Percentiles rank a stretch among this genome's conserved stretches.
These are phyloP conservation scores for Hygrophorus pudorinus DNA, from an alignment of 768 basidiomycete genomes.

Conservation along the genomic window DNA sequence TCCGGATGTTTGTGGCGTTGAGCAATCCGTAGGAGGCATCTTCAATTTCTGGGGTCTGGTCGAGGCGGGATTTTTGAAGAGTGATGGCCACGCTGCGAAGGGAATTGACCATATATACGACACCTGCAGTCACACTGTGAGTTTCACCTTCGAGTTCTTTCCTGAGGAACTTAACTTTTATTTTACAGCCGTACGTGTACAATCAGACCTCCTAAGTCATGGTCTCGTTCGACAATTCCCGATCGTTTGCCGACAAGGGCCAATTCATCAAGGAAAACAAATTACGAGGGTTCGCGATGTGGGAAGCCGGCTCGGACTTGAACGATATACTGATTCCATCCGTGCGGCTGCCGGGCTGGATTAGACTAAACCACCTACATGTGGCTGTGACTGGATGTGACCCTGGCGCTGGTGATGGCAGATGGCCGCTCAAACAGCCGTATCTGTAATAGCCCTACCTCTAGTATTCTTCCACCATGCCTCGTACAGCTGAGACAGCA, in stretches of 20 bases:
- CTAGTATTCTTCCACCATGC: conserved; percentile 39
- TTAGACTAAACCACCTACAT: no score
- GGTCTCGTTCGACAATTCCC: conserved; percentile 57
- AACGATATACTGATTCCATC: conserved; percentile 56
- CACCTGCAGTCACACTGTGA: conserved; percentile 64
- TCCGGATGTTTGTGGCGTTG: conserved; percentile 50
- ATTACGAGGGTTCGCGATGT: conserved; percentile 60
- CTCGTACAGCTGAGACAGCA: conserved; percentile 53
- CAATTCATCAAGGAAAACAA: conserved; percentile 40
- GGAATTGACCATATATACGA: conserved; percentile 49
- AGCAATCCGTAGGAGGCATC: conserved; percentile 40
- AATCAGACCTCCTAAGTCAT: conserved; percentile 40
- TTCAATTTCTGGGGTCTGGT: conserved; percentile 60
- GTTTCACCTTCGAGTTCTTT: conserved; percentile 13
- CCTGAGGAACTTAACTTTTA: conserved; percentile 3
- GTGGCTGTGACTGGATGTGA: no score
- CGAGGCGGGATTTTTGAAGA: conserved; percentile 40
- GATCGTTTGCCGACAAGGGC: conserved; percentile 56
- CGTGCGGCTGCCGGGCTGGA: conserved; percentile 18
- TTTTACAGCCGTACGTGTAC: conserved; percentile 57
- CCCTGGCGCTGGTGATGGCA: no score
- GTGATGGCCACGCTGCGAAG: conserved; percentile 27
- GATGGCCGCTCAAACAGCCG: no score
- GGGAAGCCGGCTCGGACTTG: conserved; percentile 62
- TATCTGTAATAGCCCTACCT: no score